Base-by-base conservation (phyloP, 2,329 filamentous ascomycete genomes). In the Stemphylium beticola region DNA sequence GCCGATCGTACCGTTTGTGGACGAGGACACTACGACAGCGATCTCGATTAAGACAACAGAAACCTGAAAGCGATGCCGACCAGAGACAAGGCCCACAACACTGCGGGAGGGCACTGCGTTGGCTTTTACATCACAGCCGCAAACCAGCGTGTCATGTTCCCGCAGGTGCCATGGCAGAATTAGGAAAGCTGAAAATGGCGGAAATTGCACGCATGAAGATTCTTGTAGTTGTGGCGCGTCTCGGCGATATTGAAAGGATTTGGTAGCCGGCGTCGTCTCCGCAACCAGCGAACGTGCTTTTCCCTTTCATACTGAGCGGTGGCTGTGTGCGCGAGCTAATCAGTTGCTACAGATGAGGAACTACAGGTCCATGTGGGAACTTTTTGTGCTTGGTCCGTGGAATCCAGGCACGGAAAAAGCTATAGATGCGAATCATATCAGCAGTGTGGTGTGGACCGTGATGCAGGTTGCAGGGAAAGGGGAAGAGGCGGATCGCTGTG, bases 31-130 rank as follows among this genome's bases (percentile, higher is more conserved):
- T 26, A 31, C 9, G n/a, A 53, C 58, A 26, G 29, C 37, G 40
- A 49, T 56, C 42, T 56, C 46, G 41, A 49, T 55, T 53, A 22
- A 55, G 53, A 45, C 54, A 15, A 12, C 42, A 26, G 49, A 47
- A 53, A 48, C 49, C 52, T 42, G 45, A 42, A 53, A 53, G 48
- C 53, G 41, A 50, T 46, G 49, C 32, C 39, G 46, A 36, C n/a
- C 32, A 22, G 52, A 47, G 48, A 49, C 56, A 55, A 39, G 58
- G 49, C 39, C 49, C 47, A 47, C 31, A 29, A 33, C 12, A 36
- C 20, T 44, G 49, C 41, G 58, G 53, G 54, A 43, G 61, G 53
- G 59, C 51, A 55, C 32, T 62, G 57, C 55, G 61, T 42, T 62
- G 57, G 44, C 57, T 57, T 62, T 60, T 64, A 50, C 26, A 10